A percentile compares a stretch with the other conserved stretches of the same genome.
Conservation (phyloP, 192 early-diverging fungal species). For the Rhizophagus sp. region DNA sequence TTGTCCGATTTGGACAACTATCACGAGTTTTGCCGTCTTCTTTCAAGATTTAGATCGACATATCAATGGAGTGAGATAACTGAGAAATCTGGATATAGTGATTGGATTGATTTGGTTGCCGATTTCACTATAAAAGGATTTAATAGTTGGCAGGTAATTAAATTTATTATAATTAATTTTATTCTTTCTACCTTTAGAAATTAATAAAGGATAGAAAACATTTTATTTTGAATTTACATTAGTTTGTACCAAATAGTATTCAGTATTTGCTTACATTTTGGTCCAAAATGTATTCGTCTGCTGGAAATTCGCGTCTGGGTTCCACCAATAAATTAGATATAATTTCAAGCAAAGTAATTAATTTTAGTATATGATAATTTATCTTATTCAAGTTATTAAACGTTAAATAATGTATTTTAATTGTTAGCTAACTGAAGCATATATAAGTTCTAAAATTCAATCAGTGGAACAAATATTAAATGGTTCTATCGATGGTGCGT, state of each 20-base stretch:
- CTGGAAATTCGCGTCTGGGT: slow-evolving; percentile 45
- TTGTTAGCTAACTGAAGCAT: not conserved
- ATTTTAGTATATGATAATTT: not conserved
- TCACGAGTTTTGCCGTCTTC: slow-evolving; percentile 83
- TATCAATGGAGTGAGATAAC: slow-evolving; percentile 82
- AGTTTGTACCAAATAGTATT: slow-evolving; percentile 75
- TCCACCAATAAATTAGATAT: slow-evolving; percentile 50
- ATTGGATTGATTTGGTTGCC: slow-evolving; percentile 65
- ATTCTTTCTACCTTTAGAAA: not conserved
- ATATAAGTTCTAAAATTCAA: not conserved
- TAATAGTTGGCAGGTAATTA: slow-evolving; percentile 59
- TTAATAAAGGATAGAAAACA: not conserved
- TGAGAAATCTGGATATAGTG: slow-evolving; percentile 65
- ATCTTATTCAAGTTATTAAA: not conserved
- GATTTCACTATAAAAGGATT: slow-evolving; percentile 69
- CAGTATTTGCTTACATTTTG: slow-evolving; percentile 82
- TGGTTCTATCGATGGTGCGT: slow-evolving; percentile 15
- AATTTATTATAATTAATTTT: not conserved
- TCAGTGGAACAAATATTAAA: slow-evolving; percentile 8
- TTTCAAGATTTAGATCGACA: slow-evolving; percentile 79
- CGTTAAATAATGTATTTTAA: not conserved
- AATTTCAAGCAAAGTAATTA: slow-evolving; percentile 50
- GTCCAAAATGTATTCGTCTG: slow-evolving; percentile 73
- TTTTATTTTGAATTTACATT: slow-evolving; percentile 26
- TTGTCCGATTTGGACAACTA: slow-evolving; percentile 77